Percentiles rank a stretch among this genome's conserved stretches.
Evolutionary conservation across 2,329 filamentous ascomycete species (phyloP).

Genomic region (Botrytis squamosa): DNA sequence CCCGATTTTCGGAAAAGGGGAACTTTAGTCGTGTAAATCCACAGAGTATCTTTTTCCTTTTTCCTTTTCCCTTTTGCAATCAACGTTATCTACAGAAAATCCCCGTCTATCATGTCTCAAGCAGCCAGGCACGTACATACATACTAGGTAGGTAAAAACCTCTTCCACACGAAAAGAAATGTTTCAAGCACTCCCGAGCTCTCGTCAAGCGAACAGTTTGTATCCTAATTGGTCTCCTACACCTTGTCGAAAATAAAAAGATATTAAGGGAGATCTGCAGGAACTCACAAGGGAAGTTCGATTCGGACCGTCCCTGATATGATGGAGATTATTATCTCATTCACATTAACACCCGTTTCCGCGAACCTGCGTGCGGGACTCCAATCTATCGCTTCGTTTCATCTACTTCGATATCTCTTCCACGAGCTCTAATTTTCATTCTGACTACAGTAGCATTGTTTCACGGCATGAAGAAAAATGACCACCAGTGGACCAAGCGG

Average conservation of each 20-base stretch:
- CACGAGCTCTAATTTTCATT: neutral
- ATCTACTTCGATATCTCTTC: slow-evolving; percentile 1
- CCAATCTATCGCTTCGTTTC: slow-evolving; percentile 4
- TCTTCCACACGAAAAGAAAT: slow-evolving; percentile 1
- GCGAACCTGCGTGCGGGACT: neutral
- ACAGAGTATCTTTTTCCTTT: no score
- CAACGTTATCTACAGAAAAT: neutral
- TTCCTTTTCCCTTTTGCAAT: no score
- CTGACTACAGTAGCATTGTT: neutral
- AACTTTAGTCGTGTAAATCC: neutral
- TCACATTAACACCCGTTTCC: neutral
- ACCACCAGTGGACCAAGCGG: neutral
- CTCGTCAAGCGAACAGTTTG: neutral
- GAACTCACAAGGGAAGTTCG: neutral
- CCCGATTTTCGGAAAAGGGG: neutral
- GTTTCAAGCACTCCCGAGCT: neutral
- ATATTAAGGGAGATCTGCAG: slow-evolving; percentile 5
- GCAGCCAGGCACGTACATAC: neutral
- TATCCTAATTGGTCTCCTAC: neutral
- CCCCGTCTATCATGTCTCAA: neutral
- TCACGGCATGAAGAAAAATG: neutral
- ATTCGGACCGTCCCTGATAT: slow-evolving; percentile 5
- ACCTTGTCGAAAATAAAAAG: neutral
- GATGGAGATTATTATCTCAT: slow-evolving; percentile 3
- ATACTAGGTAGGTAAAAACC: neutral